Evolutionary conservation across 1,284 basidiomycete genomes (phyloP).

Genomic region (Microbotryum intermedium): DNA sequence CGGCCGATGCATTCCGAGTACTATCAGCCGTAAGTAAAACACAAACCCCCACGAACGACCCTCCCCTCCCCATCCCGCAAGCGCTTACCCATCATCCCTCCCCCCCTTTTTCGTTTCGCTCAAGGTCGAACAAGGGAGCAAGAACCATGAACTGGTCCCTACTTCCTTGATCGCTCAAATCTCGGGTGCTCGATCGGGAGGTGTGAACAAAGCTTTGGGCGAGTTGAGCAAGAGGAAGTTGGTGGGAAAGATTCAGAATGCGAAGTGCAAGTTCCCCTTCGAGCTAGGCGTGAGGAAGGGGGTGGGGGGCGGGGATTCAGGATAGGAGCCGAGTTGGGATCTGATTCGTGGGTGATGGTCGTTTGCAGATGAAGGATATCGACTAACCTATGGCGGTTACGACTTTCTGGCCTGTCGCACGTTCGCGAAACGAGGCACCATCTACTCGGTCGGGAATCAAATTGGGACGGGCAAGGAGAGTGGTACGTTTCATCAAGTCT

Average conservation of each 20-base stretch:
- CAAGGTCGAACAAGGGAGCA: slow-evolving; percentile 95
- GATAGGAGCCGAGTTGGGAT: neutral
- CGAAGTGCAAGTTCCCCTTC: slow-evolving; percentile 58
- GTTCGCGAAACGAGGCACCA: slow-evolving; percentile 74
- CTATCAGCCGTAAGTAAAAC: slow-evolving; percentile 79
- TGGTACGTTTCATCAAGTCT: slow-evolving; percentile 45
- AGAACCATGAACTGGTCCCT: slow-evolving; percentile 95
- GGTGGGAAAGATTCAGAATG: slow-evolving; percentile 79
- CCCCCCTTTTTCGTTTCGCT: neutral
- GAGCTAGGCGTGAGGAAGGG: no score
- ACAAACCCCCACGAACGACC: neutral
- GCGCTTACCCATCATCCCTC: neutral
- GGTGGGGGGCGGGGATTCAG: neutral
- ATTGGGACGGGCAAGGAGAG: slow-evolving; percentile 98
- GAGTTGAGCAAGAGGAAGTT: slow-evolving; percentile 84
- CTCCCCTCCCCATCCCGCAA: neutral
- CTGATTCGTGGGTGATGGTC: neutral
- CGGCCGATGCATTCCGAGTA: slow-evolving; percentile 86
- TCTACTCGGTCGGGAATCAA: slow-evolving; percentile 83
- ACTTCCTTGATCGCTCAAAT: slow-evolving; percentile 81
- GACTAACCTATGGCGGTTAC: slow-evolving; percentile 94
- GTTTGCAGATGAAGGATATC: slow-evolving; percentile 83
- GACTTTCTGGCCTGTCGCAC: slow-evolving; percentile 92
- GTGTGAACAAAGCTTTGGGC: slow-evolving; percentile 86
- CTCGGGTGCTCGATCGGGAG: slow-evolving; percentile 79